Percentiles rank a stretch among this genome's conserved stretches.
phyloP scores from a whole-genome alignment of 495 filamentous ascomycete species.

The Hypoxylon subgilvum region DNA sequence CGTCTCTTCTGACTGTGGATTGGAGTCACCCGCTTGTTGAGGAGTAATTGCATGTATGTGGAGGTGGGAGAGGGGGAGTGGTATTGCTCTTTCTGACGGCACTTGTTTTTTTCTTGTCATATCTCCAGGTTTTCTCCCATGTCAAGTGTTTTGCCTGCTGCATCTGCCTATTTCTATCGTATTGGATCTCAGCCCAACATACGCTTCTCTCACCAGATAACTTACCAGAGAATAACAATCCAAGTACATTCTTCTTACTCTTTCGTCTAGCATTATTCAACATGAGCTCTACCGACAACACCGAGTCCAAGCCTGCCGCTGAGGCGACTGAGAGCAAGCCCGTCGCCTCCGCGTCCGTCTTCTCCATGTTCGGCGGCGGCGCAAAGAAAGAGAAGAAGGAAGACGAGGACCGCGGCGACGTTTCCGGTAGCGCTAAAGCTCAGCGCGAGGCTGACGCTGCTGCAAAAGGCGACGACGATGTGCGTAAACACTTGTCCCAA shows the following conservation, averaged over 20 bases:
- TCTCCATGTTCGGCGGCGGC: conserved; percentile 97
- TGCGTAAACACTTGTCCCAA: conserved; percentile 23
- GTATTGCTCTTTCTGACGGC: background rate
- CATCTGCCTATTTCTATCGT: background rate
- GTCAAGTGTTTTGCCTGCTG: background rate
- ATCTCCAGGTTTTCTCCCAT: background rate
- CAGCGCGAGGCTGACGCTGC: conserved; percentile 71
- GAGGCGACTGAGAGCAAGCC: conserved; percentile 44
- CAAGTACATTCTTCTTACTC: conserved; percentile 26
- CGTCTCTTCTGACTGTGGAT: background rate
- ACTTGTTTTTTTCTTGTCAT: background rate
- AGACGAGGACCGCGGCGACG: conserved; percentile 72
- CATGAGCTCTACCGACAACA: conserved; percentile 53
- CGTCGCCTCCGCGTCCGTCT: conserved; percentile 64
- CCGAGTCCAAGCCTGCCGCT: conserved; percentile 47
- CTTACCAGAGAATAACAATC: too few relatives aligned
- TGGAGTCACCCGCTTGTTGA: conserved; percentile 1
- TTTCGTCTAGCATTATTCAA: conserved; percentile 29
- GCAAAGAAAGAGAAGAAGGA: conserved; percentile 85
- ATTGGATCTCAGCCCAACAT: background rate
- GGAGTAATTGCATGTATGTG: background rate
- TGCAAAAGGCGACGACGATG: conserved; percentile 55
- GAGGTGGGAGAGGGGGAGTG: conserved; percentile 24
- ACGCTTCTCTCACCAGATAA: background rate
- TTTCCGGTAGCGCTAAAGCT: conserved; percentile 84